These are phyloP conservation scores for Trypanosoma cruzi DNA, from an alignment of 208 protist genomes.

Conservation along the genomic window DNA sequence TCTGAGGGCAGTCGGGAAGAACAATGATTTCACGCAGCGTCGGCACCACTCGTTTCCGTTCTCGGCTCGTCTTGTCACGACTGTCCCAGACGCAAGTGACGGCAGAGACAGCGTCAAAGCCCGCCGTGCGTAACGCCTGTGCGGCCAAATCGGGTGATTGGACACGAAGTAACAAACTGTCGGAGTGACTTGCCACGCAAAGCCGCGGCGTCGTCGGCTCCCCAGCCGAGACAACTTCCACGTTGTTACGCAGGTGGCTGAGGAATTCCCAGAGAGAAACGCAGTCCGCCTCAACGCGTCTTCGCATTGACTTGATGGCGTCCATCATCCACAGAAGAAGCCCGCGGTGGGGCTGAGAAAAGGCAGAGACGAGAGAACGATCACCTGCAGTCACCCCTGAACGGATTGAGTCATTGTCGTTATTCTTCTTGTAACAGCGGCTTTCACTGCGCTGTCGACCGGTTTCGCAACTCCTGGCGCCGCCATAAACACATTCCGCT, in stretches of 20 bases:
- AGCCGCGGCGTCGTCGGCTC: conserved; percentile 29
- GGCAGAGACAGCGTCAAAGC: conserved; percentile 32
- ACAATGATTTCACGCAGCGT: conserved; percentile 31
- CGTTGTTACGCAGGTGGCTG: conserved; percentile 23
- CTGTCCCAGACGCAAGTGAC: conserved; percentile 5
- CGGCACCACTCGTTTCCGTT: neutral
- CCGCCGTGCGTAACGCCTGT: conserved; percentile 7
- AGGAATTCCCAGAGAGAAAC: conserved; percentile 40
- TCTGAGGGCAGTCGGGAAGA: conserved; percentile 43
- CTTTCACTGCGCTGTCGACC: neutral
- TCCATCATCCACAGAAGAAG: conserved; percentile 9
- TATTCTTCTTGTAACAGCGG: neutral
- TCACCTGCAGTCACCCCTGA: neutral
- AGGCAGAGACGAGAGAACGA: neutral
- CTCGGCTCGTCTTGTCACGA: neutral
- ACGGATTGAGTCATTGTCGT: too few species aligned
- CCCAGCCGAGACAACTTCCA: conserved; percentile 40
- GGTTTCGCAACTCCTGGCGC: neutral
- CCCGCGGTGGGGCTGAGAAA: conserved; percentile 16
- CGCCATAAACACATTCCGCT: neutral
- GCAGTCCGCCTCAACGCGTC: conserved; percentile 23
- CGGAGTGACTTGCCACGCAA: conserved; percentile 26
- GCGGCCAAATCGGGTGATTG: conserved; percentile 19
- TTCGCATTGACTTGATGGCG: neutral
- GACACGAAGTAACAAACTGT: conserved; percentile 35